Conservation (phyloP, 805 yeast species). For the Yamadazyma insecticola region DNA sequence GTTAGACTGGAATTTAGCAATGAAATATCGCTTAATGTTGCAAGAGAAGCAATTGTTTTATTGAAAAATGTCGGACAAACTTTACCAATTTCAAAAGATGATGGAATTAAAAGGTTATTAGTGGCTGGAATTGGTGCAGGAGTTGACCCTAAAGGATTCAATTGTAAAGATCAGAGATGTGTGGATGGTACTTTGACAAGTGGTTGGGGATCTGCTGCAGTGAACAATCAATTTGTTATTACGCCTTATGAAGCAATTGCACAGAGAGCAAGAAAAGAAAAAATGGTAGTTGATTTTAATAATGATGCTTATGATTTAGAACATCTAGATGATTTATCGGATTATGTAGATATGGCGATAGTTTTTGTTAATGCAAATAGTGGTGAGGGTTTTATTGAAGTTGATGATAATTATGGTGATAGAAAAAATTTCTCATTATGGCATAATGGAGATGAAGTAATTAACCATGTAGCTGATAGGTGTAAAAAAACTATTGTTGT, state of each 20-base stretch:
- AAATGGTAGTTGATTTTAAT: slow-evolving; percentile 42
- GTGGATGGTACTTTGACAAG: slow-evolving; percentile 50
- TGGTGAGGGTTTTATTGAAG: slow-evolving; percentile 56
- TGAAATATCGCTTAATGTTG: slow-evolving; percentile 47
- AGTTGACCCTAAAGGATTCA: slow-evolving; percentile 46
- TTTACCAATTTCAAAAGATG: slow-evolving; percentile 46
- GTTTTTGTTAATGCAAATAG: slow-evolving; percentile 52
- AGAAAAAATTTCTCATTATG: slow-evolving; percentile 49
- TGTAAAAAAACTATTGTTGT: slow-evolving; percentile 56
- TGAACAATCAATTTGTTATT: slow-evolving; percentile 50
- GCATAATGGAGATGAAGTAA: slow-evolving; percentile 56
- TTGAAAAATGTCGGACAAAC: slow-evolving; percentile 49
- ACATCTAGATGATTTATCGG: slow-evolving; percentile 40
- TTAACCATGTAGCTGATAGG: slow-evolving; percentile 42
- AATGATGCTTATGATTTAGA: slow-evolving; percentile 45
- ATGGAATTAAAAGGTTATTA: slow-evolving; percentile 38
- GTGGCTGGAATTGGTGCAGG: slow-evolving; percentile 54
- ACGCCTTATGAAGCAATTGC: slow-evolving; percentile 57
- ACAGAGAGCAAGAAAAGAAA: slow-evolving; percentile 40
- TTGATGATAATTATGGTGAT: slow-evolving; percentile 58
- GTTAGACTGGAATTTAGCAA: slow-evolving; percentile 47
- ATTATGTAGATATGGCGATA: slow-evolving; percentile 47
- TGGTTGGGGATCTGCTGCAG: slow-evolving; percentile 67
- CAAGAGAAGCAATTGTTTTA: slow-evolving; percentile 53
- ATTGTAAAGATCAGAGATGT: slow-evolving; percentile 49